Base-by-base conservation (phyloP, 2,329 filamentous ascomycete species). In the Gnomoniopsis sp. region DNA sequence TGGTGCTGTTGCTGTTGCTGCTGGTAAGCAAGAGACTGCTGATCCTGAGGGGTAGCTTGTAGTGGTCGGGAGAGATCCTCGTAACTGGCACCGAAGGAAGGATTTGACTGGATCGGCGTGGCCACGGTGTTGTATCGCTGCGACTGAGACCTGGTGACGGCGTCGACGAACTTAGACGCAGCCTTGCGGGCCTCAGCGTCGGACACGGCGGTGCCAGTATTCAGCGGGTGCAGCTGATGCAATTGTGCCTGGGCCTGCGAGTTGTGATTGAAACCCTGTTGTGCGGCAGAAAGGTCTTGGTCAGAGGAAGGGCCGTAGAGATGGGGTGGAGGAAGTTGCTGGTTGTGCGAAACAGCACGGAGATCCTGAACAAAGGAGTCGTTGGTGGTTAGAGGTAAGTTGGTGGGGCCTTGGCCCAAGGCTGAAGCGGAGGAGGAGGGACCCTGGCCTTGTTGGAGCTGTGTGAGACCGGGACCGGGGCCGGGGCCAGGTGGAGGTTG, bases 81-180 rank as follows among this genome's bases (percentile, higher is more conserved):
- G 53, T 55, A 61, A 30, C 56, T 59, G 44, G 56, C 41, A 22
- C 59, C 59, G 30, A 56, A 61, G 57, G 59, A 56, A 49, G 56
- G 62, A 62, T 66, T 64, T 58, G 52, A 41, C 44, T 62, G 58
- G 48, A 62, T 49, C 22, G 61, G 61, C n/a, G 61, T 62, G 34
- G 57, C 55, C 49, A 62, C 61, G 51, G 61, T 70, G 64, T 71
- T 71, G 64, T 77, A 81, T 65, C 78, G 78, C 62, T 81, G 78
- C 62, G 79, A 82, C 70, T 83, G 79, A 15, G 80, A 80, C 56
- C 79, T 79, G 57, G 75, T 76, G 36, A 80, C 75, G 53, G 76
- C 71, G 63, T 81, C 78, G 57, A 72, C 71, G 63, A 78, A 81
- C 62, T 83, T 79, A 57, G 71, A 63, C 61, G 69, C 63, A 44